Evolutionary conservation across 2,329 filamentous ascomycete species (phyloP).

Genomic region (Penicillium sp.): DNA sequence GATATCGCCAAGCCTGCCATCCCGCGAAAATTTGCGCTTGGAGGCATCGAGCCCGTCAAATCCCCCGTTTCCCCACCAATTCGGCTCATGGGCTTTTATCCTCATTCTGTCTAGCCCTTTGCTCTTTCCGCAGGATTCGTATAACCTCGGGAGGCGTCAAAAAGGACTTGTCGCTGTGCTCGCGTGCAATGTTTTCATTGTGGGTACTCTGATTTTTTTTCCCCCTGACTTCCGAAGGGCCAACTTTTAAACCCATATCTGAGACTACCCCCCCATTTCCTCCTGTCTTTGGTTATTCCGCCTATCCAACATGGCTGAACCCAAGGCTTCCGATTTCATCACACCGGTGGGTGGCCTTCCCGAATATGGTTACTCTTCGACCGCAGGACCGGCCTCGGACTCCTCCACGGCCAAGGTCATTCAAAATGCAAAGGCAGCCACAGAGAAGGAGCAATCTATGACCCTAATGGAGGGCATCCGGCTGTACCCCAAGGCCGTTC

Average conservation of each 20-base stretch:
- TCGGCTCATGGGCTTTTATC: slow-evolving; percentile 4
- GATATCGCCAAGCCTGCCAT: slow-evolving; percentile 18
- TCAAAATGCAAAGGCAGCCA: slow-evolving; percentile 43
- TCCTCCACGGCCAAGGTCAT: slow-evolving; percentile 35
- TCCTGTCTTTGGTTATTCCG: not conserved
- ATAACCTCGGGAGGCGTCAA: slow-evolving; percentile 1
- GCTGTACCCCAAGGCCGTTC: slow-evolving; percentile 82
- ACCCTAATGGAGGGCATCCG: slow-evolving; percentile 71
- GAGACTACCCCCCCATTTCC: not conserved
- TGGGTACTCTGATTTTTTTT: slow-evolving; percentile 24
- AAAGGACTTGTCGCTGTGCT: slow-evolving; percentile 4
- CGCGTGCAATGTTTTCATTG: slow-evolving; percentile 19
- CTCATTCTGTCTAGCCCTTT: slow-evolving; percentile 13
- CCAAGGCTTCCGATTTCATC: slow-evolving; percentile 31
- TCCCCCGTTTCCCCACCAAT: slow-evolving; percentile 16
- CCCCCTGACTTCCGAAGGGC: slow-evolving; percentile 18
- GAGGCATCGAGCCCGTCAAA: slow-evolving; percentile 8
- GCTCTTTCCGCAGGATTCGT: not conserved
- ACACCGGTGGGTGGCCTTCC: slow-evolving; percentile 19
- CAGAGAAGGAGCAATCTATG: slow-evolving; percentile 60
- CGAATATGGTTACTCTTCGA: slow-evolving; percentile 10
- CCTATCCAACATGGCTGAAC: slow-evolving; percentile 26
- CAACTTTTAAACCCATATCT: slow-evolving; percentile 1
- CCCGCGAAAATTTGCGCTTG: slow-evolving; percentile 21
- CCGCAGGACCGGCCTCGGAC: slow-evolving; percentile 21